Conservation (phyloP, 2,329 filamentous ascomycete genomes). For the Fusarium tjaetaba region DNA sequence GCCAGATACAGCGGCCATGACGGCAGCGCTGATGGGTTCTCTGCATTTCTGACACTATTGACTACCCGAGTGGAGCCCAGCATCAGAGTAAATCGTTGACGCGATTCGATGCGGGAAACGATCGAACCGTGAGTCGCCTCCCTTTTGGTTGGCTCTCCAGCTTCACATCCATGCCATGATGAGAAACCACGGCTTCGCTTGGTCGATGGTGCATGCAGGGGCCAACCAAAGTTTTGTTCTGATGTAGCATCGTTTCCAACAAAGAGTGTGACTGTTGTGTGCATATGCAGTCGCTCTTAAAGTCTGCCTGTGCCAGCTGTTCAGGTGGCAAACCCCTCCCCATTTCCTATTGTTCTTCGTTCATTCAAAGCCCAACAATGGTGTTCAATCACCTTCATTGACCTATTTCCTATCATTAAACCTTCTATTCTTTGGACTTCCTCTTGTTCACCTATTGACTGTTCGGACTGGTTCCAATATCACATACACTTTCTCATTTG, state of each 20-base stretch:
- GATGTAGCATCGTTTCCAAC: conserved; percentile 13
- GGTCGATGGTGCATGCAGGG: conserved; percentile 19
- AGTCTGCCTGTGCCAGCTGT: conserved; percentile 36
- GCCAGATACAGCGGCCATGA: conserved; percentile 41
- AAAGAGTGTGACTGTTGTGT: conserved; percentile 18
- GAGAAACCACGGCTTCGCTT: conserved; percentile 22
- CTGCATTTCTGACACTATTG: conserved; percentile 8
- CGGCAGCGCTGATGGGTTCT: conserved; percentile 23
- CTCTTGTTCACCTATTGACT: conserved; percentile 25
- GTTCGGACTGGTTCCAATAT: conserved; percentile 34
- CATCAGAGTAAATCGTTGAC: conserved; percentile 4
- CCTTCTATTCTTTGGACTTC: conserved; percentile 25
- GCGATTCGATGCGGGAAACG: conserved; percentile 24
- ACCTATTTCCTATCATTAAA: conserved; percentile 36
- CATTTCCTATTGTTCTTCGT: conserved; percentile 32
- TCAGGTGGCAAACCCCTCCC: conserved; percentile 25
- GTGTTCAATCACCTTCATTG: conserved; percentile 39
- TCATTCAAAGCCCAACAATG: conserved; percentile 44
- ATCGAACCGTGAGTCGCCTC: conserved; percentile 22
- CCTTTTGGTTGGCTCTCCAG: conserved; percentile 19
- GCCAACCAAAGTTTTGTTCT: conserved; percentile 4
- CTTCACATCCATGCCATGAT: conserved; percentile 12
- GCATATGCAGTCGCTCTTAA: conserved; percentile 37
- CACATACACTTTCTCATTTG: conserved; percentile 25
- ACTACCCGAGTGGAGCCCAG: conserved; percentile 24